Conservation (phyloP, 2,329 filamentous ascomycete species). For the Colletotrichum kahawae region DNA sequence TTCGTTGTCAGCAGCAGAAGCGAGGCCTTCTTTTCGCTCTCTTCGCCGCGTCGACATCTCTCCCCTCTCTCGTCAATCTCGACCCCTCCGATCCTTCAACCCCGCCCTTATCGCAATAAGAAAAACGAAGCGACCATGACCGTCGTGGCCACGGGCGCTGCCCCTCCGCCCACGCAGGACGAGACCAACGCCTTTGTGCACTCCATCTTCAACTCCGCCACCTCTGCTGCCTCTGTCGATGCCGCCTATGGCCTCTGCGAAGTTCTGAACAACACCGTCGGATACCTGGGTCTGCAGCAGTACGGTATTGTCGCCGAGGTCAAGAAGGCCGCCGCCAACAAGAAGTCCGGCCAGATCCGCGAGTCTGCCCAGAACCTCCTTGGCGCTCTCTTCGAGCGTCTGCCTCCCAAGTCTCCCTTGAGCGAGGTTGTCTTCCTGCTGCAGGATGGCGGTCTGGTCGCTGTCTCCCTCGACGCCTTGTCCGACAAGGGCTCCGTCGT, state of each 20-base stretch:
- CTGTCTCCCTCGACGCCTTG: conserved; percentile 80
- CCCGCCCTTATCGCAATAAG: conserved; percentile 39
- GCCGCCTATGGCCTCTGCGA: conserved; percentile 67
- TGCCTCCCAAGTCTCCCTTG: conserved; percentile 77
- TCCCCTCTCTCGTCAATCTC: not conserved
- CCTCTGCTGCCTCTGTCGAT: conserved; percentile 72
- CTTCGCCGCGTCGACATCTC: not conserved
- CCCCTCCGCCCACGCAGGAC: conserved; percentile 65
- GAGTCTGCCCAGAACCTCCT: conserved; percentile 96
- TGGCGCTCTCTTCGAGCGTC: conserved; percentile 90
- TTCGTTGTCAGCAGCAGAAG: conserved; percentile 15
- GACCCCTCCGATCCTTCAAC: conserved; percentile 37
- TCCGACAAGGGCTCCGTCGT: conserved; percentile 90
- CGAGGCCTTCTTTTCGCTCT: not conserved
- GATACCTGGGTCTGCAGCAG: conserved; percentile 54
- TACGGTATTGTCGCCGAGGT: conserved; percentile 62
- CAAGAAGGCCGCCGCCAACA: conserved; percentile 82
- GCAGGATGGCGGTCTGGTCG: conserved; percentile 77
- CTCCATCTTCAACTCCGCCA: conserved; percentile 71
- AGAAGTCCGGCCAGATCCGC: conserved; percentile 85
- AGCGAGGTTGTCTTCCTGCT: conserved; percentile 83
- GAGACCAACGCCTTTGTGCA: conserved; percentile 70
- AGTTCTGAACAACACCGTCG: conserved; percentile 58
- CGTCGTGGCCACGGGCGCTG: conserved; percentile 51
- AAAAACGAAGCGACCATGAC: conserved; percentile 24